These are phyloP conservation scores for Flaveria ramosissima DNA, from an alignment of 129 eudicot genomes.

Conservation along the genomic window DNA sequence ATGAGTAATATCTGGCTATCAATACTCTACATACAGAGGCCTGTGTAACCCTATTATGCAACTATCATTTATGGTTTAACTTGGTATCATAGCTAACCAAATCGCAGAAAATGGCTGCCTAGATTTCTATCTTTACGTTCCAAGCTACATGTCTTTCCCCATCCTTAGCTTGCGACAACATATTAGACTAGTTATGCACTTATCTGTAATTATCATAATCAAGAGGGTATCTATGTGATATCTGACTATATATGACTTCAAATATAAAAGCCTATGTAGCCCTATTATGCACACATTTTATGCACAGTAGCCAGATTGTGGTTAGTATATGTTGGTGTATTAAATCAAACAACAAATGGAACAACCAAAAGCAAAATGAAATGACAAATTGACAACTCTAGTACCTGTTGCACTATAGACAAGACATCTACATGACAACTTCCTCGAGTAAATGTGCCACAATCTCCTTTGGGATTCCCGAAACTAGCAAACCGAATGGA, in stretches of 20 bases:
- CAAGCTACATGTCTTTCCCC: not conserved
- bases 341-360: not conserved
- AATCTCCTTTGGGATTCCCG: slow-evolving; percentile 61
- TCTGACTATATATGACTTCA: not conserved
- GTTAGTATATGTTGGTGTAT: not conserved
- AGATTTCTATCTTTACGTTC: not conserved
- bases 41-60: not conserved
- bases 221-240: not conserved
- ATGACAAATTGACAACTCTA: not conserved
- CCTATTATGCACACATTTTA: too few relatives aligned
- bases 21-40: not conserved
- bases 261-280: not conserved
- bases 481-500: slow-evolving; percentile 60
- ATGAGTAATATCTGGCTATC: not conserved
- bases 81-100: not conserved
- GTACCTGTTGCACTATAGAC: slow-evolving; percentile 54
- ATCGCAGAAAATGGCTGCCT: not conserved
- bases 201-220: not conserved
- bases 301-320: not conserved
- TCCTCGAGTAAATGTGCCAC: slow-evolving; percentile 54
- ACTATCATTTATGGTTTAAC: not conserved
- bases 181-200: not conserved
- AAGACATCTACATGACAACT: slow-evolving; percentile 50
- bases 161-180: not conserved
- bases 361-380: not conserved